These are phyloP conservation scores for Rhizopus delemar DNA, from an alignment of 371 early-diverging fungal genomes.

Conservation along the genomic window DNA sequence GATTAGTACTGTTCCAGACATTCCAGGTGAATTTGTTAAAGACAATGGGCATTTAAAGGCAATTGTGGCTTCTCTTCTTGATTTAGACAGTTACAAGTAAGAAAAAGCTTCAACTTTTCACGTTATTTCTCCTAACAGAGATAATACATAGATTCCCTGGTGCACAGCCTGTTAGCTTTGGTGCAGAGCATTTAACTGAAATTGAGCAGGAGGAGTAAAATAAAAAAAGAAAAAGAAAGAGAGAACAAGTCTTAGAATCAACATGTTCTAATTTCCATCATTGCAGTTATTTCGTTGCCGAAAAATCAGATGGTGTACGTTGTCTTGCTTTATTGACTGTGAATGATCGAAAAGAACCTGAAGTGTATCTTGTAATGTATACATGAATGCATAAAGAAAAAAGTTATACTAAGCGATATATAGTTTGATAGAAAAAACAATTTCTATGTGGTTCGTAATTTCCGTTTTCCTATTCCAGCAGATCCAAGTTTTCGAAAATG, in stretches of 20 bases:
- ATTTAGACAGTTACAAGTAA: conserved; percentile 47
- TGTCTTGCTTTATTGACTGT: conserved; percentile 73
- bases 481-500: conserved; percentile 45
- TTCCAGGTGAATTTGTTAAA: conserved; percentile 48
- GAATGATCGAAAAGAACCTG: conserved; percentile 45
- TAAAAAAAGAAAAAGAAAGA: conserved; percentile 32
- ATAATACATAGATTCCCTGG: conserved; percentile 74
- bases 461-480: conserved; percentile 71
- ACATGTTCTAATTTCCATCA: not conserved
- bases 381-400: not conserved
- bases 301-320: conserved; percentile 97
- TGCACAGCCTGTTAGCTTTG: conserved; percentile 94
- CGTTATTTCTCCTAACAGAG: not conserved
- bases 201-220: conserved; percentile 76
- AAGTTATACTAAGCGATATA: not conserved
- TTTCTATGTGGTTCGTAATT: conserved; percentile 62
- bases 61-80: conserved; percentile 39
- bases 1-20: conserved; percentile 42
- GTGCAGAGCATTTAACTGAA: conserved; percentile 64
- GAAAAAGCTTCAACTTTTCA: not conserved
- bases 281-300: conserved; percentile 89
- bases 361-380: conserved; percentile 57
- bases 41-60: conserved; percentile 33
- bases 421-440: conserved; percentile 90
- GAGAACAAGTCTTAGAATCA: not conserved